A percentile compares a stretch with the other conserved stretches of the same genome.
Evolutionary conservation across 495 filamentous ascomycete species (phyloP).

Genomic region (Penicillium verhagenii): DNA sequence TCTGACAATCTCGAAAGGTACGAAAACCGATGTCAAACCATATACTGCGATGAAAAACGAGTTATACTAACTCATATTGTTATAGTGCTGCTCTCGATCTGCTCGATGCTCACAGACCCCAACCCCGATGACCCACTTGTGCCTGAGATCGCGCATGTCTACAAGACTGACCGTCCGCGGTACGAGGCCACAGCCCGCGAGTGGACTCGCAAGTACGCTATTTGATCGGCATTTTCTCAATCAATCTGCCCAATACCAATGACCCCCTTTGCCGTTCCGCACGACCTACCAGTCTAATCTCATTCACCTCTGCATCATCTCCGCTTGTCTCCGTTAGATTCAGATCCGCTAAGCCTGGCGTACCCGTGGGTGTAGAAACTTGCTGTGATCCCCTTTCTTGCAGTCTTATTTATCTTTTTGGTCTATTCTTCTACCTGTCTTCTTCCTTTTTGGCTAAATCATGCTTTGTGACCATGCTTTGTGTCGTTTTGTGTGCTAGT

Average conservation of each 20-base stretch:
- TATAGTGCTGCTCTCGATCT: slow-evolving; percentile 97
- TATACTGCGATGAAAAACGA: not conserved
- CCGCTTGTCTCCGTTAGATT: slow-evolving; percentile 37
- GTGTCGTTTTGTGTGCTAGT: slow-evolving; percentile 16
- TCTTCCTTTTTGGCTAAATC: slow-evolving; percentile 21
- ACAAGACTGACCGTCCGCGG: slow-evolving; percentile 95
- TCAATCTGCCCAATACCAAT: slow-evolving; percentile 20
- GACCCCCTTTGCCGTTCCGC: slow-evolving; percentile 8
- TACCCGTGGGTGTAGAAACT: slow-evolving; percentile 50
- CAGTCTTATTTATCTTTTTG: slow-evolving; percentile 1
- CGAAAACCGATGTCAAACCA: no score
- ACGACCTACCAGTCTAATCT: slow-evolving; percentile 24
- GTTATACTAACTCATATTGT: not conserved
- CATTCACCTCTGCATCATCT: slow-evolving; percentile 35
- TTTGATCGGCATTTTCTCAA: slow-evolving; percentile 45
- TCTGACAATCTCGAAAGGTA: slow-evolving; percentile 97
- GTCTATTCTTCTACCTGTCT: slow-evolving; percentile 22
- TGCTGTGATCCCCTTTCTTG: slow-evolving; percentile 13
- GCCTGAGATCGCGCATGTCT: slow-evolving; percentile 97
- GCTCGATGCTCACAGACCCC: slow-evolving; percentile 99
- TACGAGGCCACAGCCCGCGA: slow-evolving; percentile 97
- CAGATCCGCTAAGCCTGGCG: slow-evolving; percentile 45
- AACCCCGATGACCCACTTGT: slow-evolving; percentile 99
- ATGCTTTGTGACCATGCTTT: slow-evolving; percentile 4
- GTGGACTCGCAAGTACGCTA: slow-evolving; percentile 99